phyloP scores from a whole-genome alignment of 306 rosid genomes.

The Adenanthera pavonina region DNA sequence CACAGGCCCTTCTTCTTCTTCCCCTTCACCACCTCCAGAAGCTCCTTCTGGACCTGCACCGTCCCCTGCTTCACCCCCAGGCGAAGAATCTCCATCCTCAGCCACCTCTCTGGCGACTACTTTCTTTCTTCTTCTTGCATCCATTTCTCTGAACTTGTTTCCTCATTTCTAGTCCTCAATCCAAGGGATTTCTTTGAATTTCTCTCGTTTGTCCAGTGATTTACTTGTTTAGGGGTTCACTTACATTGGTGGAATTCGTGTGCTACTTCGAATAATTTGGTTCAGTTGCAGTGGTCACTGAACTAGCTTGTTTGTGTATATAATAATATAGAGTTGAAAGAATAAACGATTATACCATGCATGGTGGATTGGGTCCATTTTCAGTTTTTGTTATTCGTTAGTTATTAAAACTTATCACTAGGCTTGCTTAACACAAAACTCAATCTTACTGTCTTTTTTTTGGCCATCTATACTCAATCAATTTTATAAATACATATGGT shows the following conservation, averaged over 20 bases:
- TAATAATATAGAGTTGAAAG: background rate
- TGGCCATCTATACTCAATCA: too few relatives aligned
- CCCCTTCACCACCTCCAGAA: slow-evolving; percentile 23
- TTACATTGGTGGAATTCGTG: background rate
- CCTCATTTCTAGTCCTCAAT: slow-evolving; percentile 16
- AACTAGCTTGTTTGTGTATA: background rate
- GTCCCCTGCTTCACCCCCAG: background rate
- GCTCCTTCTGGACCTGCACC: too few relatives aligned
- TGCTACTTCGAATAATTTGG: slow-evolving; percentile 11
- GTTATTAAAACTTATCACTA: background rate
- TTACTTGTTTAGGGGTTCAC: too few relatives aligned
- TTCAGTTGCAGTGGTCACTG: background rate
- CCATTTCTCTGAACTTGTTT: slow-evolving; percentile 28
- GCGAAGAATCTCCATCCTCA: background rate
- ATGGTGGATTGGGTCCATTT: background rate
- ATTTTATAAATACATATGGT: too few relatives aligned
- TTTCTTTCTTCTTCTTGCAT: slow-evolving; percentile 23
- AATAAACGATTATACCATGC: background rate
- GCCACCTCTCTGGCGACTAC: slow-evolving; percentile 33
- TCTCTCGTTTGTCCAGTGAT: slow-evolving; percentile 4
- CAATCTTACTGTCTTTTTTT: too few relatives aligned
- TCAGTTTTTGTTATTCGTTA: background rate
- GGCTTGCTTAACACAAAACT: too few relatives aligned
- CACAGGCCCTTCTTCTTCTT: background rate
- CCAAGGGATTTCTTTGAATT: background rate